Evolutionary conservation across 192 early-diverging fungal genomes (phyloP).

Genomic region (Physocladia obscura): DNA sequence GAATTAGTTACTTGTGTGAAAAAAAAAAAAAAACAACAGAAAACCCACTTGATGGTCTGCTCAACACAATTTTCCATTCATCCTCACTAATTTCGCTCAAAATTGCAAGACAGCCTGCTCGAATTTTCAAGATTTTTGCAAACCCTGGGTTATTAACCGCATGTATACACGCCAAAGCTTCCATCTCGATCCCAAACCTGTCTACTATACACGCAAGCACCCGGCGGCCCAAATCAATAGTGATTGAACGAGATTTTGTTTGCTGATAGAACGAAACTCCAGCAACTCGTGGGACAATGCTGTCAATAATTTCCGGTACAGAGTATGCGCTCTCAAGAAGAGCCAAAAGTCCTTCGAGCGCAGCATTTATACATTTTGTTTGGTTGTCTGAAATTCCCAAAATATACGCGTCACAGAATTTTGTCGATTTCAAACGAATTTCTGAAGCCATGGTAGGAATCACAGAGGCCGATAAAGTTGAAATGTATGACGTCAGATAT

Average conservation of each 20-base stretch:
- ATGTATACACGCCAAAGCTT: conserved; percentile 15
- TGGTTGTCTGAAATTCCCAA: conserved; percentile 22
- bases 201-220: not conserved
- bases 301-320: conserved; percentile 10
- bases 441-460: not conserved
- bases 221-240: not conserved
- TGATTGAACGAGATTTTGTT: not conserved
- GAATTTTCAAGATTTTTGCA: conserved; percentile 21
- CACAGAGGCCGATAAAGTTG: not conserved
- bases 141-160: conserved; percentile 26
- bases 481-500: not conserved
- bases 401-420: conserved; percentile 9
- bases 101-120: conserved; percentile 18
- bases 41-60: not conserved
- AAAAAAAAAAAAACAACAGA: not conserved
- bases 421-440: conserved; percentile 2
- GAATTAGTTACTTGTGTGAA: not conserved
- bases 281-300: conserved; percentile 23
- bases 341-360: not conserved
- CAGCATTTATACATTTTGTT: conserved; percentile 7
- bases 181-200: conserved; percentile 8
- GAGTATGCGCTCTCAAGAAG: conserved; percentile 2
- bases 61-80: conserved; percentile 23
- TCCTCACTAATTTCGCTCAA: conserved; percentile 25
- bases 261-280: conserved; percentile 19